Percentiles rank a stretch among this genome's conserved stretches.
Conservation (phyloP, 208 protist genomes). For the Leptomonas pyrrhocoris region DNA sequence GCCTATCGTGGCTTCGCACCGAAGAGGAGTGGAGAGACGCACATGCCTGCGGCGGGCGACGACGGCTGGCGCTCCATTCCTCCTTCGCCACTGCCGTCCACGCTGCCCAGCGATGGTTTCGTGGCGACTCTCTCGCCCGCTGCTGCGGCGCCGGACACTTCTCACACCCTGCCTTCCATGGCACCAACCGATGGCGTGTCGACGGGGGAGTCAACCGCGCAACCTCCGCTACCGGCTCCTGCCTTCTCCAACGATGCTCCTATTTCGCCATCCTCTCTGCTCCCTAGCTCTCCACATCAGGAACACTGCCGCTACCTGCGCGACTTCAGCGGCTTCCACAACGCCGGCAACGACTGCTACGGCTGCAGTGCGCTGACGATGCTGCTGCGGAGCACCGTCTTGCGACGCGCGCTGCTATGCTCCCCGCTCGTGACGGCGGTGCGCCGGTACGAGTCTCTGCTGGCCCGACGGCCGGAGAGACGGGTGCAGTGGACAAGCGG, state of each 20-base stretch:
- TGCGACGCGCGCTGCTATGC: conserved; percentile 42
- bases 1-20: background rate
- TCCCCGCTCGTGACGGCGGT: conserved; percentile 32
- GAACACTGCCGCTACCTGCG: conserved; percentile 7
- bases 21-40: background rate
- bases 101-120: background rate
- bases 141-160: background rate
- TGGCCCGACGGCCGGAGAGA: conserved; percentile 10
- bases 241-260: background rate
- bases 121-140: background rate
- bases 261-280: background rate
- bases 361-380: conserved; percentile 81
- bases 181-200: too few species aligned
- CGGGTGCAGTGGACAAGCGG: conserved; percentile 24
- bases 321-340: conserved; percentile 79
- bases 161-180: background rate
- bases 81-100: conserved; percentile 7
- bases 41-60: conserved; percentile 1
- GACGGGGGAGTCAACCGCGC: background rate
- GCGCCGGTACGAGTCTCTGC: conserved; percentile 24
- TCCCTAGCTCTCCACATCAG: background rate
- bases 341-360: conserved; percentile 83
- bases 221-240: background rate
- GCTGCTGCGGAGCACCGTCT: conserved; percentile 64
- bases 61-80: background rate